Conservation (phyloP, 73 alveolate genomes). For the Halteria grandinella region DNA sequence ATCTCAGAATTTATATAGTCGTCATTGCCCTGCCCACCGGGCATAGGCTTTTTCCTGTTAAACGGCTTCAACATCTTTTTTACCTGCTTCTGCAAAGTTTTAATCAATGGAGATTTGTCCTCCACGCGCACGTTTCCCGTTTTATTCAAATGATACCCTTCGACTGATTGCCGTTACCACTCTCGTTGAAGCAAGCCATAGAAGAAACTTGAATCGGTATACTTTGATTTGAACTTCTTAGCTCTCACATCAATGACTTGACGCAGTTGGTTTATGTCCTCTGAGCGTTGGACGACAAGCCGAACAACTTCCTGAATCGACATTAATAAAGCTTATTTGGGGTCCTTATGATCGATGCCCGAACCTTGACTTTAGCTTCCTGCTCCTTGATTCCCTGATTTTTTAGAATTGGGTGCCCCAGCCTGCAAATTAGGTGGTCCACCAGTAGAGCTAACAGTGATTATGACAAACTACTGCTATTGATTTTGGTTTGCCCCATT, state of each 20-base stretch:
- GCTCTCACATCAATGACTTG: conserved; percentile 7
- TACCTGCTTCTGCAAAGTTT: conserved; percentile 13
- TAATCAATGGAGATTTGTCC: conserved; percentile 25
- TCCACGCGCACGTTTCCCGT: conserved; percentile 21
- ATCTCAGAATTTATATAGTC: conserved; percentile 34
- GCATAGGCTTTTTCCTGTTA: too few relatives aligned
- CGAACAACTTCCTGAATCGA: conserved; percentile 20
- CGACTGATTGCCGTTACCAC: not conserved
- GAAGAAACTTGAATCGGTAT: conserved; percentile 41
- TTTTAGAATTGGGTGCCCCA: too few relatives aligned
- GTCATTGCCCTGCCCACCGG: conserved; percentile 35
- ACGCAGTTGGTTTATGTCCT: conserved; percentile 15
- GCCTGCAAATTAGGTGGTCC: too few relatives aligned
- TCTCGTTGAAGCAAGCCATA: conserved; percentile 16
- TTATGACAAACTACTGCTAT: too few relatives aligned
- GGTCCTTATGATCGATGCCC: too few relatives aligned
- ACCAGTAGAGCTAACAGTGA: too few relatives aligned
- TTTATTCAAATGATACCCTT: conserved; percentile 23
- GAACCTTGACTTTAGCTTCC: too few relatives aligned
- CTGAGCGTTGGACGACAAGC: conserved; percentile 23
- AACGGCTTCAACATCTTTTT: conserved; percentile 43
- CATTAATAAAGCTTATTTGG: conserved; percentile 3
- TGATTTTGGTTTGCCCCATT: too few relatives aligned
- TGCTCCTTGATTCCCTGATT: too few relatives aligned
- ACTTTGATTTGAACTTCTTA: conserved; percentile 25